Evolutionary conservation across 257 asterid genomes (phyloP).

Genomic region (Eucommia ulmoides): DNA sequence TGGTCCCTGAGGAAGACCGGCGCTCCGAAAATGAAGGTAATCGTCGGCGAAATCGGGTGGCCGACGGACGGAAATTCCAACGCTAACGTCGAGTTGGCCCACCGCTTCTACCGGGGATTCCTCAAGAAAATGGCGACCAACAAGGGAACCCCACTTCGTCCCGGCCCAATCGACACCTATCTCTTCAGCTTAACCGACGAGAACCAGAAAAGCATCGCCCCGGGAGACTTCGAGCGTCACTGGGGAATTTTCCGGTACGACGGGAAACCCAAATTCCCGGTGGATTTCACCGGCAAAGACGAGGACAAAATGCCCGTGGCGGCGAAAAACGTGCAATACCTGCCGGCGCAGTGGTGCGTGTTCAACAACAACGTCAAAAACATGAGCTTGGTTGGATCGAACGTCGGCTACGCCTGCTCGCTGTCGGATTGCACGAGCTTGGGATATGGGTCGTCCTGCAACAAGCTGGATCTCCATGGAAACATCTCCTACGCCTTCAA

Average conservation of each 20-base stretch:
- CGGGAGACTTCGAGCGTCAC: slow-evolving; percentile 52
- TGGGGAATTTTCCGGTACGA: slow-evolving; percentile 64
- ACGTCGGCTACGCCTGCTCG: slow-evolving; percentile 24
- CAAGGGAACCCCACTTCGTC: slow-evolving; percentile 50
- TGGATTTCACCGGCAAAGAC: slow-evolving; percentile 40
- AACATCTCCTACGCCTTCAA: slow-evolving; percentile 42
- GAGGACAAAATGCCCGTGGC: slow-evolving; percentile 20
- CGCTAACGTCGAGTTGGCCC: slow-evolving; percentile 27
- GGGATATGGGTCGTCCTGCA: slow-evolving; percentile 14
- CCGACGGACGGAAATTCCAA: slow-evolving; percentile 52
- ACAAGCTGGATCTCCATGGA: not conserved
- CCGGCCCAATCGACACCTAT: slow-evolving; percentile 34
- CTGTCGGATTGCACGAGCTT: slow-evolving; percentile 36
- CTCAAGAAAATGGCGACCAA: slow-evolving; percentile 29
- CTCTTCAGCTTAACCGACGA: slow-evolving; percentile 56
- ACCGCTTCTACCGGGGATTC: slow-evolving; percentile 44
- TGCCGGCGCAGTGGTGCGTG: slow-evolving; percentile 51
- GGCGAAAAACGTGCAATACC: slow-evolving; percentile 34
- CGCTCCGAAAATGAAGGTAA: slow-evolving; percentile 16
- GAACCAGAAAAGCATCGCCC: slow-evolving; percentile 31
- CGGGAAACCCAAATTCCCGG: slow-evolving; percentile 48
- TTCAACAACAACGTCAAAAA: slow-evolving; percentile 8
- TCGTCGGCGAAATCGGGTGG: slow-evolving; percentile 71
- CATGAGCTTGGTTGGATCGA: not conserved
- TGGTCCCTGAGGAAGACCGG: slow-evolving; percentile 35